Evolutionary conservation across 306 rosid genomes (phyloP).

Genomic region (Begonia fuchsioides): DNA sequence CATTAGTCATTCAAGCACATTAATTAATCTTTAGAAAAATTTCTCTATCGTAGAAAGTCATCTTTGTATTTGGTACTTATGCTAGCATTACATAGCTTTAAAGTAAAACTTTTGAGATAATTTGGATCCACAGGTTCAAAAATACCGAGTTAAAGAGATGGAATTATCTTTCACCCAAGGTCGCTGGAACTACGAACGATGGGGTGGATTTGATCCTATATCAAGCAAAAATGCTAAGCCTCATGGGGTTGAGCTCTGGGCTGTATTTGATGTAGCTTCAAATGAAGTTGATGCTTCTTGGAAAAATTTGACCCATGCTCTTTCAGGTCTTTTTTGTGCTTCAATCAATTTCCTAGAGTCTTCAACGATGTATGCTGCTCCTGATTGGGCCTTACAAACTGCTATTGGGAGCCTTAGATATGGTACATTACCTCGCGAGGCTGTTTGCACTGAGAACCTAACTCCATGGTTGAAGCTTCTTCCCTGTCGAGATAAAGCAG

Average conservation of each 20-base stretch:
- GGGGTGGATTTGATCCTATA: conserved; percentile 93
- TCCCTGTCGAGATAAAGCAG: conserved; percentile 91
- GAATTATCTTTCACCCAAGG: conserved; percentile 97
- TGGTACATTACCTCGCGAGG: conserved; percentile 90
- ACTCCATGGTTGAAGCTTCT: conserved; percentile 97
- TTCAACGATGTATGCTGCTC: conserved; percentile 63
- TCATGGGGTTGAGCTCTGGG: conserved; percentile 97
- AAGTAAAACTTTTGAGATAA: too few relatives aligned
- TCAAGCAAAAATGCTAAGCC: conserved; percentile 84
- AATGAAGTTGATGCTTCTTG: conserved; percentile 61
- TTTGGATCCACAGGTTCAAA: conserved; percentile 41
- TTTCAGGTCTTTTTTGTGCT: conserved; percentile 90
- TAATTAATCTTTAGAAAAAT: too few relatives aligned
- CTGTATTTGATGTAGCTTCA: conserved; percentile 63
- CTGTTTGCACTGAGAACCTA: conserved; percentile 93
- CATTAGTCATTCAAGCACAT: too few relatives aligned
- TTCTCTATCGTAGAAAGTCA: too few relatives aligned
- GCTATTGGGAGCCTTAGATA: conserved; percentile 59
- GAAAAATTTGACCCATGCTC: conserved; percentile 86
- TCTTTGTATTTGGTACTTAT: too few relatives aligned
- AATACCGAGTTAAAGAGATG: conserved; percentile 63
- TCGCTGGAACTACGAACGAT: conserved; percentile 82
- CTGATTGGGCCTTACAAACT: conserved; percentile 50
- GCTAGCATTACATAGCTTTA: too few relatives aligned
- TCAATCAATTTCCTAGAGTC: conserved; percentile 94